These are phyloP conservation scores for Aegilops longissima DNA, from an alignment of 176 grass and related monocot species.

Conservation along the genomic window DNA sequence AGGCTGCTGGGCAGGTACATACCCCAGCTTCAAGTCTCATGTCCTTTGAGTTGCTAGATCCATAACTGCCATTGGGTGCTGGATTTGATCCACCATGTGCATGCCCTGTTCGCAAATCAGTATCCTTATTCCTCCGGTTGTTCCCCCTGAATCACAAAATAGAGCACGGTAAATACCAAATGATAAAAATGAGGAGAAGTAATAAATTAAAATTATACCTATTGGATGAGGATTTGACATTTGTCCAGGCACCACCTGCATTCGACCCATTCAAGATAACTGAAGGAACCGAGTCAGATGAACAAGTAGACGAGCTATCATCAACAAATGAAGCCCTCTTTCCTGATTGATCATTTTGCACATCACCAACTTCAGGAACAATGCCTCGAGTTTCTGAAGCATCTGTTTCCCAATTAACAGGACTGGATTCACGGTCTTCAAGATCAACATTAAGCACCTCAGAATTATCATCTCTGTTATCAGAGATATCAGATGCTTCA, in stretches of 20 bases:
- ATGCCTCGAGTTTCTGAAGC: slow-evolving; percentile 63
- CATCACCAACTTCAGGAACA: slow-evolving; percentile 42
- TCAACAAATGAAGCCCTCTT: slow-evolving; percentile 65
- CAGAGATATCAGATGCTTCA: slow-evolving; percentile 79
- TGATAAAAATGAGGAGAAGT: not conserved
- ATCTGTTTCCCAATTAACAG: slow-evolving; percentile 87
- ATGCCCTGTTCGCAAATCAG: slow-evolving; percentile 28
- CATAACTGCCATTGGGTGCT: slow-evolving; percentile 40
- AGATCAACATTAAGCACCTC: slow-evolving; percentile 64
- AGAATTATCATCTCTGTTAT: slow-evolving; percentile 66
- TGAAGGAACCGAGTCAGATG: slow-evolving; percentile 76
- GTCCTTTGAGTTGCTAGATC: slow-evolving; percentile 42
- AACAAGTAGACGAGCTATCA: slow-evolving; percentile 91
- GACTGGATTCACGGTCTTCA: slow-evolving; percentile 63
- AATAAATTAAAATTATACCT: slow-evolving; percentile 47
- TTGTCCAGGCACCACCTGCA: slow-evolving; percentile 53
- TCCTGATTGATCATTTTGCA: slow-evolving; percentile 64
- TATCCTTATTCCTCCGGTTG: slow-evolving; percentile 59
- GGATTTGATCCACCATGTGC: slow-evolving; percentile 38
- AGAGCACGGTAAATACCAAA: slow-evolving; percentile 32
- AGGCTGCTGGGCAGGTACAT: not conserved
- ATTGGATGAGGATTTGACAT: slow-evolving; percentile 64
- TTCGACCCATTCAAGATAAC: slow-evolving; percentile 49
- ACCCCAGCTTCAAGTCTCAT: slow-evolving; percentile 48
- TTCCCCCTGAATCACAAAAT: slow-evolving; percentile 55